Evolutionary conservation across 208 protist species (phyloP), one percentile per base, ranked within the genome.

Genomic region (Angomonas desouzai): DNA sequence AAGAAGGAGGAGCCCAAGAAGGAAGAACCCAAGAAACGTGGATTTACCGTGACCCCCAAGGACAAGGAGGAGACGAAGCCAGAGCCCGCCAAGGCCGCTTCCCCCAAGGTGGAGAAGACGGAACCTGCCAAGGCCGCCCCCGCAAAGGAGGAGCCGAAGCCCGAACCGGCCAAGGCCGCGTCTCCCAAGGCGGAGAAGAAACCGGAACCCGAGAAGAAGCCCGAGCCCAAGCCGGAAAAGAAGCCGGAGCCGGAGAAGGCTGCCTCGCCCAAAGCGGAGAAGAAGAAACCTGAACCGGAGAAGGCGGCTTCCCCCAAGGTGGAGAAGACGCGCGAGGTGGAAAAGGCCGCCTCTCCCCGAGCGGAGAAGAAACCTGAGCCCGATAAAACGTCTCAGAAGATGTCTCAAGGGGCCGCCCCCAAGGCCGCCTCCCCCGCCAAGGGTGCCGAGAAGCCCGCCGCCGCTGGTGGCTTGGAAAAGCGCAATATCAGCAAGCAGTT

Each of bases 401-500:
- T n/a, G n/a, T n/a, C n/a, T n/a, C n/a, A n/a, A n/a, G n/a, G n/a
- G 36, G 45, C 45, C 20, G 45, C 45, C 45, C 6, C 45, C 45
- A 51, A 51, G 45, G 6, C 45, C 18, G 20, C 45, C 10, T 6
- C 10, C 45, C 18, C 45, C 18, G 45, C 45, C 6, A 51, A 23
- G 18, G 6, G 13, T 18, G 13, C 36, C 36, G 13, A 6, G 9
- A 13, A 6, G 36, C 9, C 36, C 9, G 13, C 45, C 45, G 9
- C 45, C 20, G 4, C 45, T 23, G 45, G 45, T 51, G 6, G 6
- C 9, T 3, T 9, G 18, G 45, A 23, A 22, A 23, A 23, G 45
- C 45, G 45, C 20, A 51, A 51, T 16, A 23, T 51, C 20, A 51
- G 9, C 45, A 51, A 51, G 20, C 45, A 13, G 45, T 51, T 51